Percentiles rank a stretch among this genome's conserved stretches.
These are phyloP conservation scores for Solanum aculeatissimum DNA, from an alignment of 305 asterid genomes.

Conservation along the genomic window DNA sequence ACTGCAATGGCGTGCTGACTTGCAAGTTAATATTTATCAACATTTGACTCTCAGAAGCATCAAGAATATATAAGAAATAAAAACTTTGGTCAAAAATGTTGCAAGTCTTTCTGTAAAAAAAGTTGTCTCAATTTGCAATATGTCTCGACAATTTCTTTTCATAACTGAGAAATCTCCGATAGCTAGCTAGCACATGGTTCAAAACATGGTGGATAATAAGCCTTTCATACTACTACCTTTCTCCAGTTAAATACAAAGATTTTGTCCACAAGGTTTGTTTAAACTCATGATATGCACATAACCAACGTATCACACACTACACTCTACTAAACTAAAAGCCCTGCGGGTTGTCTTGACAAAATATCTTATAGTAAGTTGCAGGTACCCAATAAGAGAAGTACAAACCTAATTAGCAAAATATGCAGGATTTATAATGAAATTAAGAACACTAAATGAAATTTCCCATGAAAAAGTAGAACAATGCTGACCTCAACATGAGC, in stretches of 20 bases:
- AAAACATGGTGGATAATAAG: background rate
- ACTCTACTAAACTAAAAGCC: background rate
- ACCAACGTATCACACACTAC: background rate
- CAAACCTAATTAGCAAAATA: background rate
- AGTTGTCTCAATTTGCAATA: background rate
- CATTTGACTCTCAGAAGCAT: background rate
- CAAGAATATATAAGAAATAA: background rate
- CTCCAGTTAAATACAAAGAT: background rate
- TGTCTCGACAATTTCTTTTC: background rate
- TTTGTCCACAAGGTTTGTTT: background rate
- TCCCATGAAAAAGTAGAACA: constrained; percentile 3
- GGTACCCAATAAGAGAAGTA: background rate
- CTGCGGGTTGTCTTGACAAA: background rate
- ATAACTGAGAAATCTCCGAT: background rate
- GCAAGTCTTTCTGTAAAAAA: background rate
- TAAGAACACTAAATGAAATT: background rate
- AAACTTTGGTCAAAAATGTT: background rate
- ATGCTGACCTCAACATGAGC: constrained; percentile 85
- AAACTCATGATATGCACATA: background rate
- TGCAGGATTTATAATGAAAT: background rate
- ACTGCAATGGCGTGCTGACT: background rate
- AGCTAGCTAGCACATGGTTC: background rate
- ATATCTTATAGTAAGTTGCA: background rate
- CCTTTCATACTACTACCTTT: background rate
- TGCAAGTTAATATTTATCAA: background rate